These are phyloP conservation scores for Aspergillus neotritici DNA, from an alignment of 2,329 filamentous ascomycete species.

Conservation along the genomic window DNA sequence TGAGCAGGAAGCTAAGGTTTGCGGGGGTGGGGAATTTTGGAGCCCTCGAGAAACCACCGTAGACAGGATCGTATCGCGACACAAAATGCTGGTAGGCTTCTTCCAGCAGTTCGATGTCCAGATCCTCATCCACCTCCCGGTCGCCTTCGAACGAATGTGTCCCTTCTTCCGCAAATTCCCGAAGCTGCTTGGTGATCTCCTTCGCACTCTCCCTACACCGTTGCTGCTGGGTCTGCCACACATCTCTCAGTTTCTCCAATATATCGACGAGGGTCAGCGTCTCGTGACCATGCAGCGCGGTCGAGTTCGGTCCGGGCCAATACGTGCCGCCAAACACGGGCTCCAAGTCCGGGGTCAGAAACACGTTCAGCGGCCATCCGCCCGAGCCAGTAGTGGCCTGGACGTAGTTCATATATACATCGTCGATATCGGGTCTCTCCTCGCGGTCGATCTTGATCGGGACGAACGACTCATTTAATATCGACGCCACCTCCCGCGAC, in stretches of 20 bases:
- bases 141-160: slow-evolving; percentile 48
- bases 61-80: slow-evolving; percentile 68
- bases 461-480: slow-evolving; percentile 83
- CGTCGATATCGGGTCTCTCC: slow-evolving; percentile 87
- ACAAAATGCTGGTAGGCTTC: slow-evolving; percentile 80
- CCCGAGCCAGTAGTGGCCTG: slow-evolving; percentile 85
- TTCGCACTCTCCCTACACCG: slow-evolving; percentile 76
- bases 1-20: slow-evolving; percentile 76
- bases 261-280: slow-evolving; percentile 78
- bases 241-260: slow-evolving; percentile 64
- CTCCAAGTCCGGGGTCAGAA: slow-evolving; percentile 85
- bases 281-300: slow-evolving; percentile 45
- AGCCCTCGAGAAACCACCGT: slow-evolving; percentile 72
- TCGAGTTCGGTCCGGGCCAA: slow-evolving; percentile 74
- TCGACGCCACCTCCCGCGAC: slow-evolving; percentile 69
- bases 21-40: slow-evolving; percentile 89
- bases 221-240: slow-evolving; percentile 80
- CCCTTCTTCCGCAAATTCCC: slow-evolving; percentile 84
- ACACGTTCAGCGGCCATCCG: slow-evolving; percentile 95
- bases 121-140: slow-evolving; percentile 55
- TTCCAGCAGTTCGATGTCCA: slow-evolving; percentile 87
- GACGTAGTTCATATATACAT: slow-evolving; percentile 97
- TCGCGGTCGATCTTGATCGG: slow-evolving; percentile 91
- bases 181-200: slow-evolving; percentile 72
- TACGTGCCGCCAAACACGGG: slow-evolving; percentile 96